Evolutionary conservation across 768 basidiomycete species (phyloP).

Genomic region (Psilocybe sp.): DNA sequence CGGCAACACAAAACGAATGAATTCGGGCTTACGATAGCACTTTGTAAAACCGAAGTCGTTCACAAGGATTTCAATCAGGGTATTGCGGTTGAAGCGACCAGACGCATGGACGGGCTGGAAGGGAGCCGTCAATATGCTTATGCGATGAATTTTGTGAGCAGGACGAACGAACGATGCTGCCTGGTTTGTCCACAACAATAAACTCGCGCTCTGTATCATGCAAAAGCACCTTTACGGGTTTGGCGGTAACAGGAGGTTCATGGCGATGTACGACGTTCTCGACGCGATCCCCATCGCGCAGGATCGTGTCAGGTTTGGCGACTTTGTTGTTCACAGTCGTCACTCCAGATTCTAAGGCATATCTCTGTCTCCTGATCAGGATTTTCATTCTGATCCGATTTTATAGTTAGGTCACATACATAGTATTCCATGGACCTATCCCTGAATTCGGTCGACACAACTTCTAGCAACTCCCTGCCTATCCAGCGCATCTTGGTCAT

Average conservation of each 20-base stretch:
- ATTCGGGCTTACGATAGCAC: slow-evolving; percentile 68
- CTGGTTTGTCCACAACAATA: slow-evolving; percentile 94
- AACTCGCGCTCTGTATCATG: slow-evolving; percentile 79
- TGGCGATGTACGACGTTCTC: slow-evolving; percentile 98
- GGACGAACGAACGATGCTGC: slow-evolving; percentile 78
- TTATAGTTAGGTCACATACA: slow-evolving; percentile 47
- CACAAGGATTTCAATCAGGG: slow-evolving; percentile 82
- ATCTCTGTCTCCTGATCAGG: slow-evolving; percentile 33
- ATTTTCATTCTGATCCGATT: neutral
- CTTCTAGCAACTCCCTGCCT: slow-evolving; percentile 82
- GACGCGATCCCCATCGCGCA: slow-evolving; percentile 85
- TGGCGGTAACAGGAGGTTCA: slow-evolving; percentile 90
- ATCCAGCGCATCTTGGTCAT: slow-evolving; percentile 93
- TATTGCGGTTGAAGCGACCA: slow-evolving; percentile 87
- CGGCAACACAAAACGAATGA: neutral
- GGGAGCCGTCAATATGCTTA: slow-evolving; percentile 7
- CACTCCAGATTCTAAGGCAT: slow-evolving; percentile 85
- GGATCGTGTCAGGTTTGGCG: slow-evolving; percentile 75
- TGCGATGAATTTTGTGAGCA: slow-evolving; percentile 8
- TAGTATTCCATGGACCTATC: slow-evolving; percentile 96
- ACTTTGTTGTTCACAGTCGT: slow-evolving; percentile 90
- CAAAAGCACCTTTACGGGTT: slow-evolving; percentile 74
- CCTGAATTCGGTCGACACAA: slow-evolving; percentile 91
- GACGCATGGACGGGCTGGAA: slow-evolving; percentile 86
- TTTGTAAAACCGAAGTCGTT: slow-evolving; percentile 80